A percentile compares a stretch with the other conserved stretches of the same genome.
These are phyloP conservation scores for Magnaporthiopsis rhizophila DNA, from an alignment of 2,329 filamentous ascomycete genomes.

Conservation along the genomic window DNA sequence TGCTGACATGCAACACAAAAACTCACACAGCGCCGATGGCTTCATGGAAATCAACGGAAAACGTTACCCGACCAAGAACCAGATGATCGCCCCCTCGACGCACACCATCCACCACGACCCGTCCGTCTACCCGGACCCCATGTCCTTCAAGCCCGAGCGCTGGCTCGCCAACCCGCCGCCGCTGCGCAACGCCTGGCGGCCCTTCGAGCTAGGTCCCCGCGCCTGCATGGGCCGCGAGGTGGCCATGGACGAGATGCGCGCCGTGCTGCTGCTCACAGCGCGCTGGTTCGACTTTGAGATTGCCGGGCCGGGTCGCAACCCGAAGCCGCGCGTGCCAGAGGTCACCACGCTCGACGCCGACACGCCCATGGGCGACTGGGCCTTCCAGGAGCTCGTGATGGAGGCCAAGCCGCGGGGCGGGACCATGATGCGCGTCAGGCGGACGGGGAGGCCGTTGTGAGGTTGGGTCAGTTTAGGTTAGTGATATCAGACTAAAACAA, in stretches of 20 bases:
- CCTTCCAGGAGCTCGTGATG: constrained; percentile 5
- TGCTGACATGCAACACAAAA: too few species aligned
- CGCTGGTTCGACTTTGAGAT: constrained; percentile 10
- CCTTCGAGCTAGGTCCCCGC: constrained; percentile 46
- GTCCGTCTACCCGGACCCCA: constrained; percentile 28
- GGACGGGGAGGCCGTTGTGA: constrained; percentile 4
- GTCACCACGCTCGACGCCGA: neutral
- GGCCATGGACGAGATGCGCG: constrained; percentile 11
- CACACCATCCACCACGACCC: constrained; percentile 29
- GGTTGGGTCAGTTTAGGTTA: neutral
- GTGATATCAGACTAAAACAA: too few species aligned
- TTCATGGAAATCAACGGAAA: constrained; percentile 33
- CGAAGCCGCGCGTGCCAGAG: neutral
- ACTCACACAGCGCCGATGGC: constrained; percentile 24
- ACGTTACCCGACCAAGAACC: constrained; percentile 35
- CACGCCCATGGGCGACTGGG: constrained; percentile 2
- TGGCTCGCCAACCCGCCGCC: constrained; percentile 28
- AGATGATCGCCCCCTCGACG: constrained; percentile 32
- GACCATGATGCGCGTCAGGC: constrained; percentile 5
- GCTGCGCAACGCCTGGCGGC: constrained; percentile 40
- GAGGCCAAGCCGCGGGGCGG: constrained; percentile 1
- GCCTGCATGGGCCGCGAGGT: constrained; percentile 45
- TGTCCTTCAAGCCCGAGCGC: constrained; percentile 40
- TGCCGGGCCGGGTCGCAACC: neutral
- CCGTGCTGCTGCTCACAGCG: constrained; percentile 10